Evolutionary conservation across 371 early-diverging fungal genomes (phyloP).

Genomic region (Mortierella sp.): DNA sequence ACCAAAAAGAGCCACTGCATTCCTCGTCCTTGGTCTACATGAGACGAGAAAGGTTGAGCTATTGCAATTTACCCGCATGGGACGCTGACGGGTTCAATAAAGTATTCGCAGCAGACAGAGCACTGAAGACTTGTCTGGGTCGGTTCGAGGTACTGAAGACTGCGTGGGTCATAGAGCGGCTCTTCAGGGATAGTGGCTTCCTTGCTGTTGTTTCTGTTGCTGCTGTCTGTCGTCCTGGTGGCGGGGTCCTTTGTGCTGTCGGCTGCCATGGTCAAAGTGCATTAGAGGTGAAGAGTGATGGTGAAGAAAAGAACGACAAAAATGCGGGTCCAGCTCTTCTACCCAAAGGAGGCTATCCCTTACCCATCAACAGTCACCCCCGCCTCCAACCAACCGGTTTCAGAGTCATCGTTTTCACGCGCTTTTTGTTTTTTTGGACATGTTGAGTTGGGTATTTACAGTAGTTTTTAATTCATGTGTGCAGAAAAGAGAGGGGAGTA

Average conservation of each 20-base stretch:
- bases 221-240: not conserved
- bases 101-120: constrained; percentile 56
- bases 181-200: constrained; percentile 17
- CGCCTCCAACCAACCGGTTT: not conserved
- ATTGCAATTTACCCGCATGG: constrained; percentile 57
- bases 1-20: not conserved
- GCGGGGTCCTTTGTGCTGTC: not conserved
- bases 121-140: constrained; percentile 56
- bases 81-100: constrained; percentile 56
- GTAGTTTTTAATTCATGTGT: not conserved
- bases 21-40: not conserved
- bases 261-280: constrained; percentile 15
- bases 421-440: not conserved
- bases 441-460: not conserved
- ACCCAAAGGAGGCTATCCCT: not conserved
- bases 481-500: not conserved
- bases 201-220: constrained; percentile 13
- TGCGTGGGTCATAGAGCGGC: constrained; percentile 42
- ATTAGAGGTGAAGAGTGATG: not conserved
- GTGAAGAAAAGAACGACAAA: not conserved
- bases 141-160: constrained; percentile 52
- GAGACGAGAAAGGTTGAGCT: not conserved
- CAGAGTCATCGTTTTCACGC: constrained; percentile 5
- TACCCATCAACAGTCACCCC: not conserved
- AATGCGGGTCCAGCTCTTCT: not conserved